Evolutionary conservation across 306 rosid species (phyloP), one percentile per base, ranked within the genome.

Genomic region (Corylus heterophylla): DNA sequence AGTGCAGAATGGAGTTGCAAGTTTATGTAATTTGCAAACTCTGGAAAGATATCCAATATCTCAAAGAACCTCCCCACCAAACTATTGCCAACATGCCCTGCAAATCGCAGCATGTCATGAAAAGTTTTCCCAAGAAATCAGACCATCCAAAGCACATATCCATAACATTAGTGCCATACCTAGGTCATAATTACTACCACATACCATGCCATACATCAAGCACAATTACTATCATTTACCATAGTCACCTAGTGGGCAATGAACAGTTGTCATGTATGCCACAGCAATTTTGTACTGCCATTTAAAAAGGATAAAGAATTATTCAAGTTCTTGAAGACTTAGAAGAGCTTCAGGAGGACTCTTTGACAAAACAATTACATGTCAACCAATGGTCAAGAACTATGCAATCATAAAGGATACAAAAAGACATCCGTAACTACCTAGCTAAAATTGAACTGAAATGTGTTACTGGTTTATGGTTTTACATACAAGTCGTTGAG

Each of bases 401-500:
- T 71, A 69, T 59, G 82, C 17, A 56, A 64, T 61, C 56, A 62
- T n/a, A 71, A 47, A 49, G 49, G 69, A 77, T 77, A 54, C n/a
- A 68, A 14, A 25, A 61, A 42, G 16, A 68, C 25, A 61, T 27
- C 50, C 54, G 66, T 54, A 22, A 8, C 12, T 29, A 74, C 17
- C 12, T 45, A 20, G 29, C 54, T 35, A 59, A 73, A 54, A 74
- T 44, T 49, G 45, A 42, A 17, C 72, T 17, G 44, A 8, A 52
- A 77, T 68, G 64, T 59, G 64, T 22, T 80, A 81, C 74, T 78
- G 66, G 79, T 58, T 62, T 66, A 50, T 55, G 70, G 76, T 9
- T 79, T 73, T 17, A 82, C 98, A 71, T 89, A 95, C 98, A 67
- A 95, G 89, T 84, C 87, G 86, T 12, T 88, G 89, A 56, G 98